Conservation (phyloP, 1,139 yeast genomes). For the Taiozyma sp. region DNA sequence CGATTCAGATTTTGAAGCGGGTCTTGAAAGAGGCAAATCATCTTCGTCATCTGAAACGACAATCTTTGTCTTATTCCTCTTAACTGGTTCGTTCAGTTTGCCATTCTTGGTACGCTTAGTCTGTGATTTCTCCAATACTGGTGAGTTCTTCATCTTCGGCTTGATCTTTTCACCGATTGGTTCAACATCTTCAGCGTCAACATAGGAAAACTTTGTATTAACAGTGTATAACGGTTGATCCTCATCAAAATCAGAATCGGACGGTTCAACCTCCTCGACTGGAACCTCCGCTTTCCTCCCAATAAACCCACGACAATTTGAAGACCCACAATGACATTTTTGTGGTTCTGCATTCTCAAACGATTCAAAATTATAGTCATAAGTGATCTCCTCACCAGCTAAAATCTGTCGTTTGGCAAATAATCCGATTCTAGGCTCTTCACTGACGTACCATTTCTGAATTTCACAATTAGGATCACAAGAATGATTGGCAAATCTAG, state of each 20-base stretch:
- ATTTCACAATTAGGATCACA: conserved; percentile 38
- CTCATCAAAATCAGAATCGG: background rate
- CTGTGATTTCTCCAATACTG: background rate
- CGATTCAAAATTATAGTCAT: conserved; percentile 39
- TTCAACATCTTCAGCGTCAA: background rate
- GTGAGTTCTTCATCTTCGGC: background rate
- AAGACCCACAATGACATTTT: conserved; percentile 33
- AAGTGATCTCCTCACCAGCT: conserved; percentile 34
- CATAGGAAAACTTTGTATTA: background rate
- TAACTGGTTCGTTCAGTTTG: background rate
- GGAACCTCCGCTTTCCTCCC: conserved; percentile 21
- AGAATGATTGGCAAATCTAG: conserved; percentile 40
- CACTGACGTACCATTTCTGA: conserved; percentile 39
- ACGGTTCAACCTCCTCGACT: background rate
- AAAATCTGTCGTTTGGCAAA: conserved; percentile 29
- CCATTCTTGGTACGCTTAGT: background rate
- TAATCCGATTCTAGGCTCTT: conserved; percentile 35
- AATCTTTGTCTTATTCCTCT: background rate
- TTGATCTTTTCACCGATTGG: background rate
- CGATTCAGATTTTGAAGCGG: background rate
- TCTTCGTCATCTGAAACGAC: background rate
- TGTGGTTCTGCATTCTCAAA: conserved; percentile 34
- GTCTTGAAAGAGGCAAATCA: background rate
- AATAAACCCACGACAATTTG: conserved; percentile 33
- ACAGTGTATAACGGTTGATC: background rate